Base-by-base conservation (phyloP, 1,284 basidiomycete genomes). In the Tilletia horrida region DNA sequence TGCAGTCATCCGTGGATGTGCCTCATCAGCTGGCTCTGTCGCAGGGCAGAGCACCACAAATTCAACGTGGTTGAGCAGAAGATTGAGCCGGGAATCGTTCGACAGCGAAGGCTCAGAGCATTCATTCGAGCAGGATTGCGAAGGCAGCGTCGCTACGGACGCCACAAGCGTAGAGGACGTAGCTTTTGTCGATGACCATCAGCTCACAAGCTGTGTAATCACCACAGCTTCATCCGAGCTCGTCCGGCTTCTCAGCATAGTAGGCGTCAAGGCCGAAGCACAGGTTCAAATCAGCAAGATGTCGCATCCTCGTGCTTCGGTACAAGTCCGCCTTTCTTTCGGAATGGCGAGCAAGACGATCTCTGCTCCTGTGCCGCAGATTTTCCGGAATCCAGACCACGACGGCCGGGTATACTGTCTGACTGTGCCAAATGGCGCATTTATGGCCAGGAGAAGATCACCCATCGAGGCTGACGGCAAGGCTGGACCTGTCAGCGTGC, bases 401-500 rank as follows among this genome's bases (percentile, higher is more conserved):
- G 67, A 68, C 31, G 67, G 67, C n/a, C 63, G 43, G 47, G 52
- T 68, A 1, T 68, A 68, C 40, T 68, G 67, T 50, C 61, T 68
- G 48, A 63, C 64, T 4, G 40, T 64, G 55, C 64, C 67, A 2
- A 68, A 68, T 42, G 18, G 40, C 43, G 65, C 29, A 13, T 68
- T 68, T 48, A 47, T 68, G 59, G 64, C 67, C 45, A 23, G 16
- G 18, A 18, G 21, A 48, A 23, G 21, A 23, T 16, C 45, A 6
- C 79, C n/a, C n/a, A n/a, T n/a, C n/a, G n/a, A 40, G 4, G 35
- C 35, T 40, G 11, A 11, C 4, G 35, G 35, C 35, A 40, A 40
- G 35, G 11, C 35, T 40, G 35, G 35, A 11, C 35, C 11, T 11
- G 11, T 4, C 35, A 40, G 6, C 94, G 97, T 84, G 95, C 93